Evolutionary conservation across 768 basidiomycete genomes (phyloP).

Genomic region (Boletus pseudo-olivaceus): DNA sequence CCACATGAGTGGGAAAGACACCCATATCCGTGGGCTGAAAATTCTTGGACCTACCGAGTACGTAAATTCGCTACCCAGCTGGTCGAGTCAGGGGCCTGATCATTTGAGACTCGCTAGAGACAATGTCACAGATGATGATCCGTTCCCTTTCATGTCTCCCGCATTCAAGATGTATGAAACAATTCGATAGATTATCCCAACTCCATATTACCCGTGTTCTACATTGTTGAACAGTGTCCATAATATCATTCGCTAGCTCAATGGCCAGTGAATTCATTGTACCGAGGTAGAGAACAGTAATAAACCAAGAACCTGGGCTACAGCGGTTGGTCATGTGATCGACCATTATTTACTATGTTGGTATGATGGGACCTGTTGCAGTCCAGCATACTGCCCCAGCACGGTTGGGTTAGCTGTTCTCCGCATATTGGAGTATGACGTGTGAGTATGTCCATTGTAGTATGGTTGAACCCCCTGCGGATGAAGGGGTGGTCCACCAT

Average conservation of each 20-base stretch:
- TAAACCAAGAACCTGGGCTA: slow-evolving; percentile 4
- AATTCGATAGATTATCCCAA: slow-evolving; percentile 50
- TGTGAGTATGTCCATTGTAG: slow-evolving; percentile 23
- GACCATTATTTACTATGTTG: slow-evolving; percentile 26
- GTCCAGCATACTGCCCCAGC: slow-evolving; percentile 24
- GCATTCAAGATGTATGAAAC: slow-evolving; percentile 76
- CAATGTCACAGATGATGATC: slow-evolving; percentile 55
- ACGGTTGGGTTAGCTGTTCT: slow-evolving; percentile 14
- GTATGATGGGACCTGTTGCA: slow-evolving; percentile 29
- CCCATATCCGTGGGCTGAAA: slow-evolving; percentile 88
- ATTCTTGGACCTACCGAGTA: slow-evolving; percentile 87
- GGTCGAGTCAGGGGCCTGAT: not conserved
- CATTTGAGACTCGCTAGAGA: slow-evolving; percentile 33
- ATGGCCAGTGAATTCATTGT: not conserved
- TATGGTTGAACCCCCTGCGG: slow-evolving; percentile 25
- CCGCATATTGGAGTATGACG: slow-evolving; percentile 29
- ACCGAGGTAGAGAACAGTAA: slow-evolving; percentile 4
- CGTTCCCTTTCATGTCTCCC: slow-evolving; percentile 63
- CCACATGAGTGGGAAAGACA: slow-evolving; percentile 98
- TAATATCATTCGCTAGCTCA: slow-evolving; percentile 6
- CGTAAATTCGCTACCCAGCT: slow-evolving; percentile 13
- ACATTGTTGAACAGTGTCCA: slow-evolving; percentile 21
- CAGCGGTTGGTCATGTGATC: not conserved
- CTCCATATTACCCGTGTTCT: slow-evolving; percentile 27
- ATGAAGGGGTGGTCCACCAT: slow-evolving; percentile 16